Base-by-base conservation (phyloP, 2,329 filamentous ascomycete genomes). In the Penicillium sp. region DNA sequence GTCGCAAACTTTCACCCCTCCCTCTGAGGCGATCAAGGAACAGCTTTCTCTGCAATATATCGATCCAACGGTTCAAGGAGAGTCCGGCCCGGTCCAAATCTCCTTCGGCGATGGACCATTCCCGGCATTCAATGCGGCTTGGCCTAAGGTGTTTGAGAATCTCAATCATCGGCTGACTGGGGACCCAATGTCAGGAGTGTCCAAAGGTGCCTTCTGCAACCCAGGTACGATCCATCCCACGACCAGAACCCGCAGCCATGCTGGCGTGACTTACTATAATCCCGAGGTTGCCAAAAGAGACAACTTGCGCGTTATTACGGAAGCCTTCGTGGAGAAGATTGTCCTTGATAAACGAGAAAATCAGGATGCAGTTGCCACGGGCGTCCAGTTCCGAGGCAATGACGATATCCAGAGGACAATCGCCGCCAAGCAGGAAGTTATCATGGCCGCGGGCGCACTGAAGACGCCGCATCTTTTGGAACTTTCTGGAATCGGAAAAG, bases 371-470 rank as follows among this genome's bases (percentile, higher is more conserved):
- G 46, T 51, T n/a, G 55, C 51, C 16, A 52, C 46, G 3, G 59
- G 50, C 10, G 45, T 61, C 16, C 48, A 53, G 10, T 51, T 57
- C 11, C 24, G 10, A 20, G 31, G 31, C n/a, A 56, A 46, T 23
- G 61, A 41, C 60, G 61, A 61, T 47, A 16, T 37, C 4, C 5
- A 34, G 27, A 20, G 44, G 70, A 69, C 2, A 81, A 81, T 4
- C 67, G 72, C 34, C 8, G 68, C 57, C 51, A 62, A 56, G 22
- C 60, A 62, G 43, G 81, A 85, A 54, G 72, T 84, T 9, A 74
- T 86, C 29, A 62, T 86, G 2, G 76, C 76, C 3, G 79, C 79
- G 0, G 82, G 82, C 0, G 75, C 72, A 26, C 67, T 78, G 29
- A 74, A 76, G 58, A 80, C 77, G 8, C 82, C 75, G 5, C 79